Evolutionary conservation across 1,284 basidiomycete genomes (phyloP), one percentile per base, ranked within the genome.

Genomic region (Dichomitus squalens): DNA sequence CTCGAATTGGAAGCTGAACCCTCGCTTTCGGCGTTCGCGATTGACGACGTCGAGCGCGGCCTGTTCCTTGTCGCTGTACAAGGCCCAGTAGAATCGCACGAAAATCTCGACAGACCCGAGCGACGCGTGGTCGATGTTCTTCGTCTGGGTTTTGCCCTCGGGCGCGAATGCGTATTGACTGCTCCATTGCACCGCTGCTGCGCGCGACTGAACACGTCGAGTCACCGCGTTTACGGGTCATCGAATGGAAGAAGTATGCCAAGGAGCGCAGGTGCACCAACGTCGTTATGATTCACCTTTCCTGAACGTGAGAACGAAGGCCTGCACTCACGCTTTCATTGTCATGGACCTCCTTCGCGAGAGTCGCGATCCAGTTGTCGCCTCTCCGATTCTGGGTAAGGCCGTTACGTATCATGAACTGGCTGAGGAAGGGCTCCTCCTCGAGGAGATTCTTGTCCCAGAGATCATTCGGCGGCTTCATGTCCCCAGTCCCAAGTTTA

Each of bases 341-440:
- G 20, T 40, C 16, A 21, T 52, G 53, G 33, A 64, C 40, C 3
- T 48, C 52, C 21, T 57, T 29, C 3, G 60, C 62, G 4, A 65
- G 50, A 5, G 33, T 29, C 36, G 52, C 34, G 39, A 59, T 41
- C 66, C 66, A 64, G 41, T 59, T 50, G 44, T 52, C 40, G 33
- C 53, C 41, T 11, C 49, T 44, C 21, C n/a, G 31, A n/a, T 31
- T 53, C 35, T 9, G 5, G 6, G 8, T 16, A 35, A 21, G 36
- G 51, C 20, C n/a, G n/a, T 52, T 31, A 31, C 55, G 61, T 21
- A 35, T 43, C 9, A 48, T 7, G 53, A 75, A 76, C 3, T 25
- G 14, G 7, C 57, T 54, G 1, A 46, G 49, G 62, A 75, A 70
- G 5, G 72, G 72, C 27, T 74, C 68, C 34, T 72, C 65, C 4